A percentile compares a stretch with the other conserved stretches of the same genome.
Conservation (phyloP, 805 yeast genomes). For the Metschnikowia lunata region DNA sequence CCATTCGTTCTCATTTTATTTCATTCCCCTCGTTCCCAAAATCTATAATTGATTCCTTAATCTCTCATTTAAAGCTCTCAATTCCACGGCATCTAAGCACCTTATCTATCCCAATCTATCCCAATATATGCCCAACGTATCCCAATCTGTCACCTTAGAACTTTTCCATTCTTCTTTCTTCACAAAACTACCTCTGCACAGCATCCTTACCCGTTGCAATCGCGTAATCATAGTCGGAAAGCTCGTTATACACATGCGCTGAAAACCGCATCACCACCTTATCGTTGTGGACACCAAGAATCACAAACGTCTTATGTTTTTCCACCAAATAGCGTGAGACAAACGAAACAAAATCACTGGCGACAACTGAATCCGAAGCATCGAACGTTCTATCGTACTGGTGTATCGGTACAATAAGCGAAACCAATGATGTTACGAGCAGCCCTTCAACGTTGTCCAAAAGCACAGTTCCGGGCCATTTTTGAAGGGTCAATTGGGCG, state of each 20-base stretch:
- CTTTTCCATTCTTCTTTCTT: no score
- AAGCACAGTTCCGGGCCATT: conserved; percentile 35
- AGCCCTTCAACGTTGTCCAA: conserved; percentile 34
- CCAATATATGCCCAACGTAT: no score
- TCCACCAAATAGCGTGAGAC: conserved; percentile 6
- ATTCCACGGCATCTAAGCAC: no score
- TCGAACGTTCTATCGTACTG: conserved; percentile 8
- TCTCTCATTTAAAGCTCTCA: no score
- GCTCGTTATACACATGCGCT: conserved; percentile 57
- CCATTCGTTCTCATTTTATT: no score
- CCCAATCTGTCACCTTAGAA: no score
- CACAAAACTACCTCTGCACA: no score
- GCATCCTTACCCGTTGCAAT: conserved; percentile 3
- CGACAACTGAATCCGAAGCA: not conserved
- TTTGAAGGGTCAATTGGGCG: conserved; percentile 33
- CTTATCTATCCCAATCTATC: no score
- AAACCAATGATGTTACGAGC: conserved; percentile 41
- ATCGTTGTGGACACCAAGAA: conserved; percentile 37
- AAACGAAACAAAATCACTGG: conserved; percentile 2
- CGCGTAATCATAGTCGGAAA: conserved; percentile 49
- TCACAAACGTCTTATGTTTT: conserved; percentile 43
- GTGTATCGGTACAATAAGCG: conserved; percentile 35
- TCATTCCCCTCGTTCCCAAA: no score
- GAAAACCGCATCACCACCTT: conserved; percentile 42
- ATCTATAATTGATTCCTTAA: no score